phyloP scores from a whole-genome alignment of 2,329 filamentous ascomycete genomes.

The Penicillium fuscoglaucum region DNA sequence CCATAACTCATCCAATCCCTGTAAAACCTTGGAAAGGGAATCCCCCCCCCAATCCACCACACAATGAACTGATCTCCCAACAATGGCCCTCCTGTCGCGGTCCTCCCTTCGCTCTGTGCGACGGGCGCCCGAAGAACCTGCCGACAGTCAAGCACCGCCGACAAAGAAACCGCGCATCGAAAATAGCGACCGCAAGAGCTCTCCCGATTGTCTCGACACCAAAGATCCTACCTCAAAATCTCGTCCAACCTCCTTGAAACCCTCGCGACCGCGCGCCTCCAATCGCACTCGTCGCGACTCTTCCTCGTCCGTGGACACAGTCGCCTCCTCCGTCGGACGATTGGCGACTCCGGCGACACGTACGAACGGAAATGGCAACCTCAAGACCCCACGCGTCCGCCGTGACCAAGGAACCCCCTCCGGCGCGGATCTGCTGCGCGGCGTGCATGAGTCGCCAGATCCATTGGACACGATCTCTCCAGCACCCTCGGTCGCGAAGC shows the following conservation, averaged over 20 bases:
- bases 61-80: conserved; percentile 23
- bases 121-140: conserved; percentile 29
- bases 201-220: conserved; percentile 36
- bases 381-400: conserved; percentile 12
- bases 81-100: conserved; percentile 39
- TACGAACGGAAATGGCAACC: conserved; percentile 16
- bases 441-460: conserved; percentile 25
- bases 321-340: conserved; percentile 15
- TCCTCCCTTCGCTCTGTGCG: conserved; percentile 37
- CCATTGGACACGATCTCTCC: conserved; percentile 30
- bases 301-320: conserved; percentile 18
- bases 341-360: conserved; percentile 13
- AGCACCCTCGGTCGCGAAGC: conserved; percentile 8
- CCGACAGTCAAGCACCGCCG: conserved; percentile 22
- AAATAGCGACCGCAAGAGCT: conserved; percentile 30
- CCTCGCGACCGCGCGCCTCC: conserved; percentile 19
- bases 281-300: conserved; percentile 19
- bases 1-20: conserved; percentile 5
- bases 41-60: conserved; percentile 7
- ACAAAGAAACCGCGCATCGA: conserved; percentile 31
- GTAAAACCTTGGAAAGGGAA: not conserved
- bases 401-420: conserved; percentile 16
- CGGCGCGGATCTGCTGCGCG: conserved; percentile 10
- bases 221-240: conserved; percentile 12
- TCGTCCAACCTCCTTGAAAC: conserved; percentile 14